These are phyloP conservation scores for Aspergillus sp. DNA, from an alignment of 2,329 filamentous ascomycete genomes.

Conservation along the genomic window DNA sequence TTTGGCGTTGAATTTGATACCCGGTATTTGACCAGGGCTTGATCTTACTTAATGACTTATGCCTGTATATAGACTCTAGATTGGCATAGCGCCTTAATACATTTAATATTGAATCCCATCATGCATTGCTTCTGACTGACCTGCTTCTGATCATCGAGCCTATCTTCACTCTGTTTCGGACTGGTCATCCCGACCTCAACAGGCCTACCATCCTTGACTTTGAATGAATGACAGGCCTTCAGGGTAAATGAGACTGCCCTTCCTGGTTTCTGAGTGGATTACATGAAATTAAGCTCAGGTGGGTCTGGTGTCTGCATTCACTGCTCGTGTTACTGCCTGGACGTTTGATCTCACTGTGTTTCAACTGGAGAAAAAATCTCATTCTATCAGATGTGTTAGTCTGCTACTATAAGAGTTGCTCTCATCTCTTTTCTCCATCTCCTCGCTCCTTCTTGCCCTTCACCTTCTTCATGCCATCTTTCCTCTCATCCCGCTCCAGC, in stretches of 20 bases:
- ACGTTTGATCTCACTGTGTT: conserved; percentile 14
- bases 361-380: conserved; percentile 6
- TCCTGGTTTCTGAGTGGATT: neutral
- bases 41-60: conserved; percentile 7
- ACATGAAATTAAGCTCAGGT: neutral
- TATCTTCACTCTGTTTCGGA: neutral
- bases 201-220: neutral
- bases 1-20: conserved; percentile 3
- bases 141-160: neutral
- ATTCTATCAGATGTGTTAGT: neutral
- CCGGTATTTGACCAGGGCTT: neutral
- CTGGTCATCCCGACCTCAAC: neutral
- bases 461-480: neutral
- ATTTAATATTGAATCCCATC: conserved; percentile 2
- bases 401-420: neutral
- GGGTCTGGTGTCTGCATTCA: neutral
- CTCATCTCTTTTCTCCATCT: neutral
- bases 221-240: too few relatives aligned
- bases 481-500: neutral
- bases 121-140: conserved; percentile 7
- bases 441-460: neutral
- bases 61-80: conserved; percentile 9
- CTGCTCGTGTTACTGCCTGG: conserved; percentile 5
- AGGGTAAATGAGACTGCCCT: neutral
- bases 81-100: conserved; percentile 1